Evolutionary conservation across 2,329 filamentous ascomycete genomes (phyloP).

Genomic region (Aaosphaeria pasadenensis): DNA sequence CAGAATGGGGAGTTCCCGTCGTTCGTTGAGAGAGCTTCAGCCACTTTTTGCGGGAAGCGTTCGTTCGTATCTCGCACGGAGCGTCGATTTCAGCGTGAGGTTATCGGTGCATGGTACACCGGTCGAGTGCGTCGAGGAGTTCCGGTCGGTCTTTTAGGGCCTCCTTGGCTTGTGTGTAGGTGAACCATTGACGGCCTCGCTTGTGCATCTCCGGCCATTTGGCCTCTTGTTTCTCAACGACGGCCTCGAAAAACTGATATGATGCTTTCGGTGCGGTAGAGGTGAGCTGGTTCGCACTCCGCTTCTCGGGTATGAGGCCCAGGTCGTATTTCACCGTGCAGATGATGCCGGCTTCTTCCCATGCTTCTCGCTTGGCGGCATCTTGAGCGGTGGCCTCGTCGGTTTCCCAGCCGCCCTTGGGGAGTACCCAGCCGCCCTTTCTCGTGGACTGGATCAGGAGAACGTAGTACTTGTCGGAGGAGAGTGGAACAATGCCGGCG

Average conservation of each 20-base stretch:
- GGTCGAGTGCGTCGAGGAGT: conserved; percentile 79
- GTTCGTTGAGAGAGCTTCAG: too few relatives aligned
- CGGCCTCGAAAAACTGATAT: conserved; percentile 83
- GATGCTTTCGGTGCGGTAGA: conserved; percentile 67
- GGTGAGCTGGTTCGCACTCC: conserved; percentile 53
- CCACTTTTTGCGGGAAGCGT: too few relatives aligned
- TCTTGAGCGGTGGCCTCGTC: conserved; percentile 87
- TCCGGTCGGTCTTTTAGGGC: conserved; percentile 77
- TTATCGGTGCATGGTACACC: conserved; percentile 59
- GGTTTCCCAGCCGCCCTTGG: conserved; percentile 96
- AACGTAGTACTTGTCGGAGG: conserved; percentile 80
- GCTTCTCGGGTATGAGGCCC: conserved; percentile 79
- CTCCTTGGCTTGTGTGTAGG: conserved; percentile 75
- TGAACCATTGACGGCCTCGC: conserved; percentile 86
- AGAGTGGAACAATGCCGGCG: conserved; percentile 88
- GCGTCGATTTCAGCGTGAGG: background rate
- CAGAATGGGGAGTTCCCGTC: conserved; percentile 2
- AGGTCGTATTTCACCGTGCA: conserved; percentile 83
- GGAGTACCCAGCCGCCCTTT: conserved; percentile 91
- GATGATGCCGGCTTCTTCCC: conserved; percentile 95
- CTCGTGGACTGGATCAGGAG: conserved; percentile 91
- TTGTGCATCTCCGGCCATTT: conserved; percentile 96
- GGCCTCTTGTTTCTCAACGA: conserved; percentile 78
- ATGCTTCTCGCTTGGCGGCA: conserved; percentile 83
- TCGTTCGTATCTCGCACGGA: background rate